Evolutionary conservation across 2,329 filamentous ascomycete genomes (phyloP).

Genomic region (Apiospora pterosperma): DNA sequence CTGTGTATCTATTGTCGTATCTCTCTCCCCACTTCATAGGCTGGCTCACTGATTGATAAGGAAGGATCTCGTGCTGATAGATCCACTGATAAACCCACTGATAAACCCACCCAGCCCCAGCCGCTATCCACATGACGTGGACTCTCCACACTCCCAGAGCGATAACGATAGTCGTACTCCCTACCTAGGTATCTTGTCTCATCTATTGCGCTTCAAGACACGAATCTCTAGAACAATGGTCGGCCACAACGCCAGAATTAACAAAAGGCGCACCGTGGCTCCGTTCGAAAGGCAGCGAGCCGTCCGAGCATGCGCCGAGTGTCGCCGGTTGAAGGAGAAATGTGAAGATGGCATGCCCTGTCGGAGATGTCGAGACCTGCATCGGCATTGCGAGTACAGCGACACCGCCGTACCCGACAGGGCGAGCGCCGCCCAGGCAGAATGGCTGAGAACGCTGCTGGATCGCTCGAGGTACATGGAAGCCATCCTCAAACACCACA

Average conservation of each 20-base stretch:
- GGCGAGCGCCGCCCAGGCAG: slow-evolving; percentile 5
- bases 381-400: slow-evolving; percentile 47
- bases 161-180: too few relatives aligned
- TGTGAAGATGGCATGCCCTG: slow-evolving; percentile 54
- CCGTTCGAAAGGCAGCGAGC: not conserved
- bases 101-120: not conserved
- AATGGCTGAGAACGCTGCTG: slow-evolving; percentile 1
- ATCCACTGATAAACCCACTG: too few relatives aligned
- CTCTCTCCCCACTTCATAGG: too few relatives aligned
- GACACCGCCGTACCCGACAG: slow-evolving; percentile 28
- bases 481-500: slow-evolving; percentile 26
- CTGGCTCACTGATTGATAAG: too few relatives aligned
- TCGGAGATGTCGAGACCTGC: slow-evolving; percentile 47
- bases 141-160: not conserved
- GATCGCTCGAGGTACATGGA: slow-evolving; percentile 7
- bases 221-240: not conserved
- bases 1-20: too few relatives aligned
- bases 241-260: not conserved
- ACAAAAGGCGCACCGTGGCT: not conserved
- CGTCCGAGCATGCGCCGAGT: slow-evolving; percentile 18
- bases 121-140: not conserved
- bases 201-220: not conserved
- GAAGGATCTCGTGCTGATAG: not conserved
- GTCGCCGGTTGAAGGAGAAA: slow-evolving; percentile 53
- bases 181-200: too few relatives aligned